phyloP scores from a whole-genome alignment of 1,284 basidiomycete species.

The Pseudozyma hubeiensis region DNA sequence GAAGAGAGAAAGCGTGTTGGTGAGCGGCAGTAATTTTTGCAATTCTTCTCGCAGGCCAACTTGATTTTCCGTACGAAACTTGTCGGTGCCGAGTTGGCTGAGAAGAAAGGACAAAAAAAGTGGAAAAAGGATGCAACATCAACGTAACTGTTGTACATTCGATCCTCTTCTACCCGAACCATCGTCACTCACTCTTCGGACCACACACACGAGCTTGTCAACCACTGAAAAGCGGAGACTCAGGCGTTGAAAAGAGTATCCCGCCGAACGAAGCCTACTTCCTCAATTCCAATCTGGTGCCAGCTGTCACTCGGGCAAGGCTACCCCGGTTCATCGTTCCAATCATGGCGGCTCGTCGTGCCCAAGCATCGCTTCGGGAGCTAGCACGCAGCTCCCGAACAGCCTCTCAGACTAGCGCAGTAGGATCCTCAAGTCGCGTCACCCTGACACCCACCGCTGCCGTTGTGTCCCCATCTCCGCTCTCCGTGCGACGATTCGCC shows the following conservation, averaged over 20 bases:
- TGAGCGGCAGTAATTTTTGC: conserved; percentile 21
- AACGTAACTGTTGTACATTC: conserved; percentile 5
- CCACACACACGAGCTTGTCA: neutral
- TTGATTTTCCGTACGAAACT: conserved; percentile 26
- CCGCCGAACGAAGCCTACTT: no score
- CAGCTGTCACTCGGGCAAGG: neutral
- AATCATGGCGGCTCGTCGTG: conserved; percentile 32
- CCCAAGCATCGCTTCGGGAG: conserved; percentile 18
- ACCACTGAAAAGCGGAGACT: no score
- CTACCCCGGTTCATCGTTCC: neutral
- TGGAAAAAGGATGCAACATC: conserved; percentile 30
- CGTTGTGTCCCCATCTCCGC: conserved; percentile 8
- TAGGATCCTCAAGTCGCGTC: conserved; percentile 14
- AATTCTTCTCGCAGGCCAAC: conserved; percentile 3
- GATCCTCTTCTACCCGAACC: neutral
- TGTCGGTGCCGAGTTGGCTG: conserved; percentile 24
- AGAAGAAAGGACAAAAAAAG: conserved; percentile 24
- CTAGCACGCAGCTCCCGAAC: conserved; percentile 10
- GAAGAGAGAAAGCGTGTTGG: neutral
- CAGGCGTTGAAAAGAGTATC: no score
- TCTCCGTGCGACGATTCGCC: conserved; percentile 15
- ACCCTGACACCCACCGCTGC: conserved; percentile 2
- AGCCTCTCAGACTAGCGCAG: neutral
- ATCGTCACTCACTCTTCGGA: neutral
- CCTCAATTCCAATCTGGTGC: no score